Base-by-base conservation (phyloP, 2,329 filamentous ascomycete genomes). In the Nemania serpens region DNA sequence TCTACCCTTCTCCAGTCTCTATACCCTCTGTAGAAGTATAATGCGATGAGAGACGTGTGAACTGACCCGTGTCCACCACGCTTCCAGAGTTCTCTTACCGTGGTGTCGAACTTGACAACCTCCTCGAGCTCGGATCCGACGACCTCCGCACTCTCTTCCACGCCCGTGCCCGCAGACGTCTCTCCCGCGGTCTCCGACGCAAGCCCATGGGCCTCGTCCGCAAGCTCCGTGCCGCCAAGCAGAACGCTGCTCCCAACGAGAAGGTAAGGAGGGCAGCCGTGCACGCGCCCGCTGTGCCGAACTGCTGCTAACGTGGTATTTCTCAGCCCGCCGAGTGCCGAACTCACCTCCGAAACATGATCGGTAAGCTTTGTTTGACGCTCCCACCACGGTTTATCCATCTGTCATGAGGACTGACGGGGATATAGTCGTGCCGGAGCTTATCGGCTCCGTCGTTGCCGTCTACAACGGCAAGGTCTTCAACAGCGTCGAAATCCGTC, bases 401-500 rank as follows among this genome's bases (percentile, higher is more conserved):
- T n/a, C 39, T 42, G 39, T 20, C 39, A 42, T 9, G 5, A 42
- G 7, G 17, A 46, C 61, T 61, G 45, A 53, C 50, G 4, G 11
- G 15, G 9, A 17, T 9, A 37, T 34, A 65, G 63, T 99, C 78
- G 95, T 99, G 74, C 95, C 95, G 76, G 95, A 99, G 88, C 98
- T 99, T 95, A 99, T 99, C 79, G 95, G 95, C 76, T 91, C 87
- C 82, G 94, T 99, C 76, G 91, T 99, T 76, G 95, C 93, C 80
- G 95, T 99, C 87, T 99, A 99, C 91, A 97, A 92, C 73, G 95
- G 95, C 79, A 99, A 99, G 90, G 93, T 98, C 84, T 99, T 99
- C 91, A 99, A 99, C 90, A 94, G 97, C 88, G 93, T 99, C 75
- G 95, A 99, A 84, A 95, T 99, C 86, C 97, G 97, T 90, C 95